These are phyloP conservation scores for Aureobasidium sp. DNA, from an alignment of 2,329 filamentous ascomycete genomes.

Conservation along the genomic window DNA sequence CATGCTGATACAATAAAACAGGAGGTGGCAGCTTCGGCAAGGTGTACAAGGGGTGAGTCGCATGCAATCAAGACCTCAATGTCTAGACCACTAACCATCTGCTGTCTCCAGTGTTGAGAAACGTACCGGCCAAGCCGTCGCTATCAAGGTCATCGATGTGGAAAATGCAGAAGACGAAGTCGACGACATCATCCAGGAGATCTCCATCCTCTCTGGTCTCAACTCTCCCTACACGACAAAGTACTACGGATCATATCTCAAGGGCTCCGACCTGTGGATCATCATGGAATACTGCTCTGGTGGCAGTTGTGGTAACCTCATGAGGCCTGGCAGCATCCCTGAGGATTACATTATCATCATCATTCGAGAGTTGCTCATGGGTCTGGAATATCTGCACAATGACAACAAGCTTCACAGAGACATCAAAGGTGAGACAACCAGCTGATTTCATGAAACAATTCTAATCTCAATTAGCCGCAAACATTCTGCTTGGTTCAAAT, in stretches of 20 bases:
- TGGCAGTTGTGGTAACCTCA: conserved; percentile 88
- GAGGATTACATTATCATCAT: conserved; percentile 98
- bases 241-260: conserved; percentile 94
- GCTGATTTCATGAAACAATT: background rate
- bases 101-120: conserved; percentile 67
- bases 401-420: conserved; percentile 96
- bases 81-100: conserved; percentile 6
- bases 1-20: conserved; percentile 27
- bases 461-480: conserved; percentile 58
- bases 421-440: conserved; percentile 66
- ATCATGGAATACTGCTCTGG: conserved; percentile 99
- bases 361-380: conserved; percentile 77
- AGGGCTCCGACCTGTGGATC: conserved; percentile 95
- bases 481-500: conserved; percentile 78
- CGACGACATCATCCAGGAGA: conserved; percentile 98
- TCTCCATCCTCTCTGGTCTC: conserved; percentile 91
- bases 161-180: conserved; percentile 99
- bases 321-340: conserved; percentile 84
- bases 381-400: conserved; percentile 83
- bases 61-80: background rate
- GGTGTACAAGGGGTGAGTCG: conserved; percentile 84
- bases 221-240: conserved; percentile 95
- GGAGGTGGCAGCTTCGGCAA: conserved; percentile 97
- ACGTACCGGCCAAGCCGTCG: conserved; percentile 83
- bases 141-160: conserved; percentile 98